phyloP scores from a whole-genome alignment of 2,329 filamentous ascomycete species.

The Plenodomus tracheiphilus region DNA sequence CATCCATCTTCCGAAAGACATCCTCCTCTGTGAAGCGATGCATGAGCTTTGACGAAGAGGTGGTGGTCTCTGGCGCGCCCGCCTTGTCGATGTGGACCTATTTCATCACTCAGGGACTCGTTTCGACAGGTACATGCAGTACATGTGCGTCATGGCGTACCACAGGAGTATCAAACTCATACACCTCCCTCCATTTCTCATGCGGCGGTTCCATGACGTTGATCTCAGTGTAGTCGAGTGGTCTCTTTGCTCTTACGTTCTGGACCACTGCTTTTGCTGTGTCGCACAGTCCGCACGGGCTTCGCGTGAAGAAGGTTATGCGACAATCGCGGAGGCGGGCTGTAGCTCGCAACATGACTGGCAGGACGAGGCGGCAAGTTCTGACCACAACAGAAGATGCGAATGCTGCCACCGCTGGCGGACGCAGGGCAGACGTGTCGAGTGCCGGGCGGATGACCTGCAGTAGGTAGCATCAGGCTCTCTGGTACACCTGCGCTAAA shows the following conservation, averaged over 20 bases:
- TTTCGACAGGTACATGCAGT: slow-evolving; percentile 3
- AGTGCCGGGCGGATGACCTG: too few relatives aligned
- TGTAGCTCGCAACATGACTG: slow-evolving; percentile 38
- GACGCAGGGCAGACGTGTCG: too few relatives aligned
- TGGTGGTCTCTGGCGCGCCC: slow-evolving; percentile 54
- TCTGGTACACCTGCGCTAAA: slow-evolving; percentile 1
- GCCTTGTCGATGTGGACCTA: slow-evolving; percentile 66
- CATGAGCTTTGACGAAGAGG: slow-evolving; percentile 72
- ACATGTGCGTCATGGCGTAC: slow-evolving; percentile 50
- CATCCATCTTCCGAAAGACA: slow-evolving; percentile 70
- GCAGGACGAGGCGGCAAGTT: background rate
- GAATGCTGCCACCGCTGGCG: too few relatives aligned
- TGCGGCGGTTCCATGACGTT: slow-evolving; percentile 68
- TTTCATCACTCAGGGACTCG: slow-evolving; percentile 27
- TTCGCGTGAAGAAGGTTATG: slow-evolving; percentile 75
- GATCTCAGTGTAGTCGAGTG: slow-evolving; percentile 70
- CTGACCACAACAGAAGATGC: too few relatives aligned
- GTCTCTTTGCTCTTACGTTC: slow-evolving; percentile 66
- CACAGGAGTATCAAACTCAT: slow-evolving; percentile 82
- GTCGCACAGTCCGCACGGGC: slow-evolving; percentile 71
- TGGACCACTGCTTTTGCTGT: slow-evolving; percentile 70
- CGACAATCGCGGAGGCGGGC: slow-evolving; percentile 49
- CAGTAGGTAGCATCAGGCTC: too few relatives aligned
- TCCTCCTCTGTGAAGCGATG: slow-evolving; percentile 72
- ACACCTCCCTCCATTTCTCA: slow-evolving; percentile 70